These are phyloP conservation scores for Ceriops zippeliana DNA, from an alignment of 345 rosid species.

Conservation along the genomic window DNA sequence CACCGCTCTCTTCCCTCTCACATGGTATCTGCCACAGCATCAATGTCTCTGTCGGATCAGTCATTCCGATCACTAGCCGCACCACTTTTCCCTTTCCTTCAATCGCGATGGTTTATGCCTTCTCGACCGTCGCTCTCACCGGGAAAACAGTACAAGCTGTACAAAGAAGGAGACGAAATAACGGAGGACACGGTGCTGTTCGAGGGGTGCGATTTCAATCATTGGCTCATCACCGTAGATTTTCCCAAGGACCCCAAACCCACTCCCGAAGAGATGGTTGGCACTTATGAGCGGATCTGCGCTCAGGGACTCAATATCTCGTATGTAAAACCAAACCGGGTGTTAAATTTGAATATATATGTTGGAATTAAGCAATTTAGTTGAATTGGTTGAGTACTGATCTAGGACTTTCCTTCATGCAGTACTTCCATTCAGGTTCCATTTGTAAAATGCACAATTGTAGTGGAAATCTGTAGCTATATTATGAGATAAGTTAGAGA, in stretches of 20 bases:
- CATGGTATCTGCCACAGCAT: no score
- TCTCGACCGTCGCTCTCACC: slow-evolving; percentile 7
- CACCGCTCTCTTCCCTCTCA: slow-evolving; percentile 5
- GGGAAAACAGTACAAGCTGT: slow-evolving; percentile 30
- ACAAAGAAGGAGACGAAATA: slow-evolving; percentile 68
- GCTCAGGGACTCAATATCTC: slow-evolving; percentile 81
- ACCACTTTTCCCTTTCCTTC: background rate
- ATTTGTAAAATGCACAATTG: no score
- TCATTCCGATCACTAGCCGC: no score
- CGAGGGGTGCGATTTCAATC: slow-evolving; percentile 85
- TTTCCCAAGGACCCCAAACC: slow-evolving; percentile 53
- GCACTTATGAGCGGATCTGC: slow-evolving; percentile 68
- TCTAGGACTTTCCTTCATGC: no score
- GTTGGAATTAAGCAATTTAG: no score
- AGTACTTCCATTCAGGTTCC: no score
- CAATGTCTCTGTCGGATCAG: no score
- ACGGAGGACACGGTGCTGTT: slow-evolving; percentile 67
- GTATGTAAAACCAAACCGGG: slow-evolving; percentile 18
- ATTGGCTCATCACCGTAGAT: slow-evolving; percentile 88
- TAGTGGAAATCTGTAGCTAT: no score
- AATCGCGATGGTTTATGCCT: slow-evolving; percentile 8
- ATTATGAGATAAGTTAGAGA: no score
- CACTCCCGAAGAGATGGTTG: slow-evolving; percentile 67
- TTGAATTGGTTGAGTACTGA: no score
- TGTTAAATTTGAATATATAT: no score